Conservation (phyloP, 2,329 filamentous ascomycete genomes). For the Aspergillus texensis region DNA sequence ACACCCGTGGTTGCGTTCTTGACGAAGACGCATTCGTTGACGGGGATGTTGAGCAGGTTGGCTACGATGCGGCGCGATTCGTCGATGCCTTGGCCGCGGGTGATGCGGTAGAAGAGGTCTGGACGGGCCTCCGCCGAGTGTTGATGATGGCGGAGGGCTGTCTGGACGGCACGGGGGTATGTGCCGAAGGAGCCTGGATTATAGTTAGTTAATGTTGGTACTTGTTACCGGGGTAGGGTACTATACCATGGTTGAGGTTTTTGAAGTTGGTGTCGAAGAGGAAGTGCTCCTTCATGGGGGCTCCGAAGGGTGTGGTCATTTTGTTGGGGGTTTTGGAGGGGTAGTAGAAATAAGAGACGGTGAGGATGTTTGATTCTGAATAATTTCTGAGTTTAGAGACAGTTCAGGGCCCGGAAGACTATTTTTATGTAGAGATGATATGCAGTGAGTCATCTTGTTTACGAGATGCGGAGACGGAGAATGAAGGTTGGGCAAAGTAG, state of each 20-base stretch:
- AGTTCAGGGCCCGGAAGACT: too few relatives aligned
- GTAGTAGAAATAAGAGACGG: not conserved
- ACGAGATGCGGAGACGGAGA: too few relatives aligned
- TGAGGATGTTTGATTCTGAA: not conserved
- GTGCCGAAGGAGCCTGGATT: slow-evolving; percentile 71
- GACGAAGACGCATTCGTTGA: slow-evolving; percentile 72
- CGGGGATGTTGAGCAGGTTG: slow-evolving; percentile 65
- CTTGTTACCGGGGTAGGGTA: too few relatives aligned
- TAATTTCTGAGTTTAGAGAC: not conserved
- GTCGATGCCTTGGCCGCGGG: slow-evolving; percentile 65
- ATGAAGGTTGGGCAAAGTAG: too few relatives aligned
- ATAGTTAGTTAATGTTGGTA: not conserved
- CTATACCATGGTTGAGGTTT: slow-evolving; percentile 76
- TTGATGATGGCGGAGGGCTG: slow-evolving; percentile 66
- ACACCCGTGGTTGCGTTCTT: slow-evolving; percentile 72
- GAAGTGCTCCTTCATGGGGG: slow-evolving; percentile 65
- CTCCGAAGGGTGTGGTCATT: slow-evolving; percentile 50
- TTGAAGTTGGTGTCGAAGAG: slow-evolving; percentile 67
- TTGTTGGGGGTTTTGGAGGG: not conserved
- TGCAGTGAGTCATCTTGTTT: not conserved
- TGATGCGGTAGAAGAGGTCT: slow-evolving; percentile 75
- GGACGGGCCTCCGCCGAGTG: slow-evolving; percentile 67
- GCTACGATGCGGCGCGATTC: slow-evolving; percentile 67
- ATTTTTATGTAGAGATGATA: not conserved
- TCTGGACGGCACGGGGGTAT: slow-evolving; percentile 65